phyloP scores from a whole-genome alignment of 2,329 filamentous ascomycete genomes.

The Aspergillus fructus region DNA sequence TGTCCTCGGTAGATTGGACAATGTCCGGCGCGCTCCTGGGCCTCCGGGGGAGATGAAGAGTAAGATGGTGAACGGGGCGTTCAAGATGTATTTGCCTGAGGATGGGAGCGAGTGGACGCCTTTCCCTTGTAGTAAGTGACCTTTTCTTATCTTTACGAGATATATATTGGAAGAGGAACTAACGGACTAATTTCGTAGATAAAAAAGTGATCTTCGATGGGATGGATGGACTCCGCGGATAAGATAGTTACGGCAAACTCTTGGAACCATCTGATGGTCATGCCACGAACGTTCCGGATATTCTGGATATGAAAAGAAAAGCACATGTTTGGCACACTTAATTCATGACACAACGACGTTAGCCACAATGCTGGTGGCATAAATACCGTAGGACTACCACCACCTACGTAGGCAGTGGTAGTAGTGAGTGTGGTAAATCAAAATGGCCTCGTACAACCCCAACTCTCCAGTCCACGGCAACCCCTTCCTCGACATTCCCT shows the following conservation, averaged over 20 bases:
- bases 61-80: slow-evolving; percentile 36
- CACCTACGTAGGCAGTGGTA: not conserved
- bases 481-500: slow-evolving; percentile 6
- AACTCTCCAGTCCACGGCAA: not conserved
- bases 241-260: not conserved
- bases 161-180: not conserved
- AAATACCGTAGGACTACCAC: not conserved
- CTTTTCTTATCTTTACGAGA: not conserved
- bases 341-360: not conserved
- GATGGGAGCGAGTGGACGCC: slow-evolving; percentile 43
- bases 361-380: not conserved
- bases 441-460: slow-evolving; percentile 4
- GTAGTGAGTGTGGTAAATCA: not conserved
- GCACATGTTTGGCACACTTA: not conserved
- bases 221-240: not conserved
- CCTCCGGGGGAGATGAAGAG: slow-evolving; percentile 41
- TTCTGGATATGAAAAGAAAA: not conserved
- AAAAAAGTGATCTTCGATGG: slow-evolving; percentile 11
- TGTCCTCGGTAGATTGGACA: slow-evolving; percentile 41
- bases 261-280: not conserved
- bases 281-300: not conserved
- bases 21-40: slow-evolving; percentile 42
- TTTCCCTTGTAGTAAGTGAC: slow-evolving; percentile 31
- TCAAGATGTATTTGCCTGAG: slow-evolving; percentile 44
- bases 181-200: not conserved